A percentile compares a stretch with the other conserved stretches of the same genome.
Conservation (phyloP, 257 asterid species). For the Marsdenia floribunda region DNA sequence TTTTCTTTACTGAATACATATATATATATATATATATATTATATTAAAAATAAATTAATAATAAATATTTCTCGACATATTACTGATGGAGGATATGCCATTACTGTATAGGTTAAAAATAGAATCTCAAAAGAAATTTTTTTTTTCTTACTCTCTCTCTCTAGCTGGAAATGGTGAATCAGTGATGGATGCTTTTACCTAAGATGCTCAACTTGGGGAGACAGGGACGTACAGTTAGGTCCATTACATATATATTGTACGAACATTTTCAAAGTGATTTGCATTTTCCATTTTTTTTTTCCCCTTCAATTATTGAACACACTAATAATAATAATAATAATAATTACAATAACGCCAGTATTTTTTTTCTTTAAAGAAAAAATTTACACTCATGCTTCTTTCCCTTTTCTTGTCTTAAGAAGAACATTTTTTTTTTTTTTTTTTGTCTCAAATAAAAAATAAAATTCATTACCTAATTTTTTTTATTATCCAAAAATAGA, state of each 20-base stretch:
- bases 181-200: conserved; percentile 1
- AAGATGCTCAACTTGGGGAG: not conserved
- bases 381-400: too few relatives aligned
- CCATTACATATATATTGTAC: not conserved
- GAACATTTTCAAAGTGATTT: not conserved
- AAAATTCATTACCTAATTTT: too few relatives aligned
- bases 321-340: too few relatives aligned
- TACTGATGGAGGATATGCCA: not conserved
- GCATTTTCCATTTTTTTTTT: not conserved
- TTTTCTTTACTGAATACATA: too few relatives aligned
- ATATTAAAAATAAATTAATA: not conserved
- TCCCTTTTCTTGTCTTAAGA: too few relatives aligned
- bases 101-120: not conserved
- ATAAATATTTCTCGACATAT: not conserved
- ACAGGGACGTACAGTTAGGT: not conserved
- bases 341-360: too few relatives aligned
- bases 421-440: too few relatives aligned
- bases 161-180: conserved; percentile 2
- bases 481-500: too few relatives aligned
- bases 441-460: too few relatives aligned
- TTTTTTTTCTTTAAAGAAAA: too few relatives aligned
- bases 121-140: not conserved
- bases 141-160: not conserved
- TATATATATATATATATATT: too few relatives aligned
- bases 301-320: too few relatives aligned